Conservation (phyloP, 164 flowering plant genomes). For the Vitis rotundifolia region DNA sequence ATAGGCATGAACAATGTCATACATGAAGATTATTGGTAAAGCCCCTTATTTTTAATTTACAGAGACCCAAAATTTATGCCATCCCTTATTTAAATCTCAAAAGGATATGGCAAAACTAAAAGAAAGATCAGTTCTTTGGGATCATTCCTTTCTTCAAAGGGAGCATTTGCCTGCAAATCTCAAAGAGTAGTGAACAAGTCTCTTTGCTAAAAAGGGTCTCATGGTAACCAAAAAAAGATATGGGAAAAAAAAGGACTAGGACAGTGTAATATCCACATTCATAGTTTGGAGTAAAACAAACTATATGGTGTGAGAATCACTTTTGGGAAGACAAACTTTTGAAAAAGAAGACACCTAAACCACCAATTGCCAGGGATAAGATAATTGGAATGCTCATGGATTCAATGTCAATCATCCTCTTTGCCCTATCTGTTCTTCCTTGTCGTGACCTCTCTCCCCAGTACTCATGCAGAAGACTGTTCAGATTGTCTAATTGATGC, state of each 20-base stretch:
- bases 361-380: conserved; percentile 61
- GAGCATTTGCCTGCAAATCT: too few species aligned
- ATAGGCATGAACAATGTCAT: too few species aligned
- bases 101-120: too few species aligned
- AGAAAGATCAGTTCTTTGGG: too few species aligned
- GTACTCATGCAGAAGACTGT: conserved; percentile 55
- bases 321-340: conserved; percentile 36
- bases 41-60: too few species aligned
- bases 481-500: conserved; percentile 69
- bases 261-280: not conserved
- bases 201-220: not conserved
- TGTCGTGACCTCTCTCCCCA: conserved; percentile 50
- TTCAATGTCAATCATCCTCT: conserved; percentile 25
- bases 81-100: too few species aligned
- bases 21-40: too few species aligned
- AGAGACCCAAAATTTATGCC: too few species aligned
- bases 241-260: not conserved
- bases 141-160: too few species aligned
- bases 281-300: not conserved
- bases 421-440: conserved; percentile 30
- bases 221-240: not conserved
- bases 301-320: conserved; percentile 16
- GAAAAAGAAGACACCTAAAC: conserved; percentile 54
- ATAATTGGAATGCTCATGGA: conserved; percentile 41
- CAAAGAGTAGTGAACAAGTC: too few species aligned